Conservation (phyloP, 345 rosid species). For the Atalantia buxifolia region DNA sequence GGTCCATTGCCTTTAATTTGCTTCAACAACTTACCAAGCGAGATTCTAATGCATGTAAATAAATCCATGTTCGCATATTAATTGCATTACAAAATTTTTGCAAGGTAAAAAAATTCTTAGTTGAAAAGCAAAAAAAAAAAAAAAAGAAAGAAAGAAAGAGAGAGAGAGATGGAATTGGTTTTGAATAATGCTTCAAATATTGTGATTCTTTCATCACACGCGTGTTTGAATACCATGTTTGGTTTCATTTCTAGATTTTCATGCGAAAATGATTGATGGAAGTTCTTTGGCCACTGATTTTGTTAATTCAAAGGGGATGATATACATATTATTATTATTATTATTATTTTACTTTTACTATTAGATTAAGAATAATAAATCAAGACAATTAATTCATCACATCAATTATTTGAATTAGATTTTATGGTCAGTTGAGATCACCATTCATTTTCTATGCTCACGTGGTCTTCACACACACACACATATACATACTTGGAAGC, state of each 20-base stretch:
- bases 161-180: background rate
- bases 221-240: background rate
- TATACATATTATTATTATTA: too few species aligned
- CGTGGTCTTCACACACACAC: too few species aligned
- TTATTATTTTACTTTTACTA: too few species aligned
- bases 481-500: background rate
- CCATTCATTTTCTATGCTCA: background rate
- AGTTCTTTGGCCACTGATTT: background rate
- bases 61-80: too few species aligned
- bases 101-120: too few species aligned
- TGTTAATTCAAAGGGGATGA: background rate
- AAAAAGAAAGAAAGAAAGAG: too few species aligned
- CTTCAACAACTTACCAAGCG: background rate
- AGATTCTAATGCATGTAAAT: background rate
- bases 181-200: background rate
- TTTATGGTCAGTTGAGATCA: background rate
- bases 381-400: background rate
- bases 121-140: too few species aligned
- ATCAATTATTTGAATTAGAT: too few species aligned
- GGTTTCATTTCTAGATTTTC: background rate
- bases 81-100: too few species aligned
- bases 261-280: background rate
- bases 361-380: background rate
- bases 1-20: background rate
- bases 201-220: background rate